Evolutionary conservation across 1,139 yeast species (phyloP).

Genomic region (Pichia norvegensis): DNA sequence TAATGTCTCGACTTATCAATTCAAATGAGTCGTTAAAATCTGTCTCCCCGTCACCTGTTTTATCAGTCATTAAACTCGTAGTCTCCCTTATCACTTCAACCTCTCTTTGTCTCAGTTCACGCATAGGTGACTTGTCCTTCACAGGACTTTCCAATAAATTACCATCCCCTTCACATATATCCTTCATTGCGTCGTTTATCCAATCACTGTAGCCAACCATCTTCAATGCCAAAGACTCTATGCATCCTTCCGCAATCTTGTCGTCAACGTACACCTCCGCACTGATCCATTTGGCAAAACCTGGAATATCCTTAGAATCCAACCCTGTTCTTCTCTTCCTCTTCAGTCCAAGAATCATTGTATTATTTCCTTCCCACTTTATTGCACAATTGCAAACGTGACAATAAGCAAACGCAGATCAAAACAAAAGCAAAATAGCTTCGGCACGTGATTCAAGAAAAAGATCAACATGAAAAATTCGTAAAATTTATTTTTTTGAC

Average conservation of each 20-base stretch:
- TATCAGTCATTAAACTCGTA: conserved; percentile 12
- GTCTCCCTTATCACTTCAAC: conserved; percentile 16
- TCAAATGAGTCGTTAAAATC: conserved; percentile 24
- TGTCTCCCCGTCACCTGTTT: neutral
- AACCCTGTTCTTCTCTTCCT: neutral
- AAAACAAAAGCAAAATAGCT: neutral
- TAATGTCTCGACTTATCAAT: conserved; percentile 24
- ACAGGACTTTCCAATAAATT: conserved; percentile 22
- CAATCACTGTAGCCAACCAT: conserved; percentile 24
- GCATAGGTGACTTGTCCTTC: conserved; percentile 20
- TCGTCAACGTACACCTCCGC: conserved; percentile 31
- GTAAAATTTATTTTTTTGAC: neutral
- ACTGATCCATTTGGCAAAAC: conserved; percentile 40
- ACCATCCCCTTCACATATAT: conserved; percentile 13
- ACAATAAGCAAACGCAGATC: neutral
- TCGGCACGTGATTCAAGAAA: neutral
- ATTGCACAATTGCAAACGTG: neutral
- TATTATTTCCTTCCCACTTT: neutral
- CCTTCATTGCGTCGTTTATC: conserved; percentile 25
- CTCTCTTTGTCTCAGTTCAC: conserved; percentile 14
- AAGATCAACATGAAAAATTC: neutral
- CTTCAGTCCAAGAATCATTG: neutral
- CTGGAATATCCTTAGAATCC: conserved; percentile 26
- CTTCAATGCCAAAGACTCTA: conserved; percentile 21
- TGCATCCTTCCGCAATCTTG: conserved; percentile 20